phyloP scores from a whole-genome alignment of 768 basidiomycete species.

The Paxillus ammoniavirescens region DNA sequence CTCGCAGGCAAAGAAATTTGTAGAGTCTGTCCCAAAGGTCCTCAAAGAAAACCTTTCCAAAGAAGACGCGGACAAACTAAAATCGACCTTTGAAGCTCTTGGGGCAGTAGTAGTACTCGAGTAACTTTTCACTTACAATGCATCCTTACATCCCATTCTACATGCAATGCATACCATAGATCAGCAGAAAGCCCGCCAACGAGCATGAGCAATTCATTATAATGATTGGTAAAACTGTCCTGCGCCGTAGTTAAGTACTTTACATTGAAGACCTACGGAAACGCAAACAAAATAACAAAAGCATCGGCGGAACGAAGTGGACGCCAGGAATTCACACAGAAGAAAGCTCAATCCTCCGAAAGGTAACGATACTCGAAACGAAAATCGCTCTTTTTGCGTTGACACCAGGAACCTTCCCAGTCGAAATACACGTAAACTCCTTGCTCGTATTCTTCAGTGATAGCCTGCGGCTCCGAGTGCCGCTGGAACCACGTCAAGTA shows the following conservation, averaged over 20 bases:
- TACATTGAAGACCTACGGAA: slow-evolving; percentile 20
- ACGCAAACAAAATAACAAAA: slow-evolving; percentile 12
- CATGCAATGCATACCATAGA: slow-evolving; percentile 15
- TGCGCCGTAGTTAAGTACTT: slow-evolving; percentile 19
- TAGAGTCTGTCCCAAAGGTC: slow-evolving; percentile 89
- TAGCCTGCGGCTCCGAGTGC: slow-evolving; percentile 95
- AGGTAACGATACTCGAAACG: slow-evolving; percentile 95
- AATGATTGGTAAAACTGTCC: slow-evolving; percentile 14
- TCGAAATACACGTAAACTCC: slow-evolving; percentile 99
- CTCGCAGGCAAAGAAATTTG: slow-evolving; percentile 95
- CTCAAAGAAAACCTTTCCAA: slow-evolving; percentile 95
- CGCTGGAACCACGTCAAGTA: slow-evolving; percentile 99
- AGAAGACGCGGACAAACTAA: slow-evolving; percentile 96
- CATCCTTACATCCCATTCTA: slow-evolving; percentile 8
- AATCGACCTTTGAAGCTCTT: slow-evolving; percentile 84
- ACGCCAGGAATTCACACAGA: neutral
- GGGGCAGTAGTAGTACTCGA: slow-evolving; percentile 88
- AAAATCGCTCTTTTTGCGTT: slow-evolving; percentile 97
- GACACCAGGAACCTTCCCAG: slow-evolving; percentile 99
- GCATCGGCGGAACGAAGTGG: slow-evolving; percentile 4
- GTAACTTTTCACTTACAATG: slow-evolving; percentile 37
- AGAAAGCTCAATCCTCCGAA: slow-evolving; percentile 60
- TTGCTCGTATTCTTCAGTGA: slow-evolving; percentile 99
- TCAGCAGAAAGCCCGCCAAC: slow-evolving; percentile 11
- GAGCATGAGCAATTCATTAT: slow-evolving; percentile 13